Evolutionary conservation across 2,329 filamentous ascomycete species (phyloP).

Genomic region (Botrytis sinoallii): DNA sequence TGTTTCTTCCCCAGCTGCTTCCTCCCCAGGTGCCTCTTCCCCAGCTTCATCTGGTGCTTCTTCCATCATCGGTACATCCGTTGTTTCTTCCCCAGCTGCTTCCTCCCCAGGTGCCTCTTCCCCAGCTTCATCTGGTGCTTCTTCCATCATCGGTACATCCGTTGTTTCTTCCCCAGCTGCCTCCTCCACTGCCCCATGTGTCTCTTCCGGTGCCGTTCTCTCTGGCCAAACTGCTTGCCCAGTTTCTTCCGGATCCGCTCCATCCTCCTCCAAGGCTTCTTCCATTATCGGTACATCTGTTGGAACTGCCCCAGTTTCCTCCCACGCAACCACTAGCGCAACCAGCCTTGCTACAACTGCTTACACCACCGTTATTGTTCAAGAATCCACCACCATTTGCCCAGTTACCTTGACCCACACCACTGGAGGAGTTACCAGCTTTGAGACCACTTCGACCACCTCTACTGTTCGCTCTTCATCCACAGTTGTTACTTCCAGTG

Average conservation of each 20-base stretch:
- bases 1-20: not conserved
- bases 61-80: no score
- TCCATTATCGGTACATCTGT: conserved; percentile 5
- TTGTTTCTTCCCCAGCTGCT: not conserved
- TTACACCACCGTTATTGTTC: conserved; percentile 27
- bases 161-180: not conserved
- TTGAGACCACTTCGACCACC: conserved; percentile 23
- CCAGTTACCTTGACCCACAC: conserved; percentile 29
- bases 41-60: not conserved
- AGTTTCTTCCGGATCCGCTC: not conserved
- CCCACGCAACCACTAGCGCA: not conserved
- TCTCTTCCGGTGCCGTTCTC: not conserved
- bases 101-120: not conserved
- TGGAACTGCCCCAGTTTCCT: not conserved
- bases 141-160: not conserved
- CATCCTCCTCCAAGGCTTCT: not conserved
- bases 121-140: not conserved
- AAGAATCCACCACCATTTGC: conserved; percentile 35
- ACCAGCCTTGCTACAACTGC: conserved; percentile 17
- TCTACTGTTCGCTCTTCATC: conserved; percentile 39
- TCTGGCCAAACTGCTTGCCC: not conserved
- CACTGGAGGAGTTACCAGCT: not conserved
- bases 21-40: not conserved
- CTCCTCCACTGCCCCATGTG: not conserved
- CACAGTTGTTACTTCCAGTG: conserved; percentile 27